phyloP scores from a whole-genome alignment of 768 basidiomycete species.

The Suillus occidentalis region DNA sequence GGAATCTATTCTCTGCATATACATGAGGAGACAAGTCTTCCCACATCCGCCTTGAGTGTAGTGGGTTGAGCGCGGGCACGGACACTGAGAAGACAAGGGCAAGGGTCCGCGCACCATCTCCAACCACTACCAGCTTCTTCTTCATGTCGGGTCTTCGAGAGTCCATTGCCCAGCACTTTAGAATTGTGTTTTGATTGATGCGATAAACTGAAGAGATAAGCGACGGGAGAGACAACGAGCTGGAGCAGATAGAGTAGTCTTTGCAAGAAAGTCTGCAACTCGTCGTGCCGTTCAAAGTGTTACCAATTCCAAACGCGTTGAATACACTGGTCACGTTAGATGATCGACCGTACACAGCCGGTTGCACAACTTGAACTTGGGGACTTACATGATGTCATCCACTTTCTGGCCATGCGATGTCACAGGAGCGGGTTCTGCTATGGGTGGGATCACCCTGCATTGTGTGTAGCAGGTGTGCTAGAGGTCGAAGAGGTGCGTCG shows the following conservation, averaged over 20 bases:
- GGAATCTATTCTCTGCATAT: conserved; percentile 94
- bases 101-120: conserved; percentile 64
- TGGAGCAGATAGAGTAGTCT: neutral
- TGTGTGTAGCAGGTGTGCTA: conserved; percentile 56
- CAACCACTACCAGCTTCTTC: conserved; percentile 86
- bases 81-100: conserved; percentile 22
- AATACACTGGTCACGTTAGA: neutral
- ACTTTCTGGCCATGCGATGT: conserved; percentile 63
- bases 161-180: conserved; percentile 22
- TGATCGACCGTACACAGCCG: neutral
- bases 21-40: conserved; percentile 97
- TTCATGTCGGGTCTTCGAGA: conserved; percentile 73
- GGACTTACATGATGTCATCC: conserved; percentile 26
- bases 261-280: neutral
- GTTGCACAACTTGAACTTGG: neutral
- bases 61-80: conserved; percentile 25
- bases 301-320: conserved; percentile 5
- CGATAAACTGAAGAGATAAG: neutral
- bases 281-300: neutral
- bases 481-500: conserved; percentile 33
- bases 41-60: conserved; percentile 70
- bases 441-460: conserved; percentile 51
- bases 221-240: neutral
- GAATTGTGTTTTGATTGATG: neutral
- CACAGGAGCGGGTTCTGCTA: conserved; percentile 50